Percentiles rank a stretch among this genome's conserved stretches.
Evolutionary conservation across 768 basidiomycete species (phyloP).

Genomic region (Pulveroboletus sp.): DNA sequence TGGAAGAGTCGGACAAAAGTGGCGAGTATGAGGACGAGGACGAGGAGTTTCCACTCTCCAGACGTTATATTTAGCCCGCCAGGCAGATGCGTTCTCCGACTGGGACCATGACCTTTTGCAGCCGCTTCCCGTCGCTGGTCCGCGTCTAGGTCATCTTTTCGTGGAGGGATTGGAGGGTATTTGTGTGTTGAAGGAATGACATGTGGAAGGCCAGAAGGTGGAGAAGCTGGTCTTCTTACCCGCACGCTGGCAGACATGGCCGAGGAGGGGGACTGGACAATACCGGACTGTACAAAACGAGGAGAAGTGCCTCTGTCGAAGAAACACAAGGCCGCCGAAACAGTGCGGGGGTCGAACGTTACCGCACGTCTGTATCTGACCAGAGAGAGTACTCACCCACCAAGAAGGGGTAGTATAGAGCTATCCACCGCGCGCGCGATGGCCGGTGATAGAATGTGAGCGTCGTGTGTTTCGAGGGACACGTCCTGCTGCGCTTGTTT

Average conservation of each 20-base stretch:
- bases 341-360: background rate
- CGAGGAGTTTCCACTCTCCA: conserved; percentile 75
- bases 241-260: conserved; percentile 49
- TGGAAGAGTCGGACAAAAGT: conserved; percentile 80
- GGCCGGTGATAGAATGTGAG: conserved; percentile 1
- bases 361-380: no score
- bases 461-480: background rate
- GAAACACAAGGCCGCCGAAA: no score
- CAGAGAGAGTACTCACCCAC: background rate
- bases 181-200: conserved; percentile 38
- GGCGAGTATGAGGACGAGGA: conserved; percentile 64
- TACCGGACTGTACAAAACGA: conserved; percentile 21
- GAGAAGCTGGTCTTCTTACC: conserved; percentile 65
- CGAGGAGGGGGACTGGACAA: conserved; percentile 10
- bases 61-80: conserved; percentile 63
- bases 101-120: conserved; percentile 56
- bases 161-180: conserved; percentile 51
- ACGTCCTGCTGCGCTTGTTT: conserved; percentile 16
- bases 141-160: conserved; percentile 67
- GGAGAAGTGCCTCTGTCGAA: background rate
- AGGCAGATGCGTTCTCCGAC: conserved; percentile 41
- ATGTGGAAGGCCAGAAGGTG: conserved; percentile 46
- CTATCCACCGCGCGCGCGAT: background rate
- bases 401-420: background rate
- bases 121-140: conserved; percentile 68